A percentile compares a stretch with the other conserved stretches of the same genome.
Evolutionary conservation across 345 rosid species (phyloP).

Genomic region (Pelargonium nanum): DNA sequence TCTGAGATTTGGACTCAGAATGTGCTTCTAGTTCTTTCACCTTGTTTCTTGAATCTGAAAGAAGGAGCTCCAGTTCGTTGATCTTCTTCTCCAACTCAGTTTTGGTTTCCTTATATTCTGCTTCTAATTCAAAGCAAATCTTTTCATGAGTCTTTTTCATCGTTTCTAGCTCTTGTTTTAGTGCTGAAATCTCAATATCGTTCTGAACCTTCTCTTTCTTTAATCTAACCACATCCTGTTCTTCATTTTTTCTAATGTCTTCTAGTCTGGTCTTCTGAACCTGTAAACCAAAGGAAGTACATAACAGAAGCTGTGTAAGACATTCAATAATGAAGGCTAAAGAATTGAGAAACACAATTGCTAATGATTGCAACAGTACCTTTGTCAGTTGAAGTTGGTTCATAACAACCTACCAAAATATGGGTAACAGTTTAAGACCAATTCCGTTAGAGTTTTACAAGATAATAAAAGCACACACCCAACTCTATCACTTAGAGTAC

Average conservation of each 20-base stretch:
- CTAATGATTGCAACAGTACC: background rate
- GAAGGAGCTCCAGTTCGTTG: slow-evolving; percentile 43
- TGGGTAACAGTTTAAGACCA: background rate
- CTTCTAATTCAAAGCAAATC: slow-evolving; percentile 44
- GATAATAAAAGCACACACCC: slow-evolving; percentile 8
- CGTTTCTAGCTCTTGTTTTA: slow-evolving; percentile 53
- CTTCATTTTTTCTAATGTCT: slow-evolving; percentile 60
- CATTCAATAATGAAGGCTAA: background rate
- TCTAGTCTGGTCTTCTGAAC: slow-evolving; percentile 55
- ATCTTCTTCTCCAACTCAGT: slow-evolving; percentile 46
- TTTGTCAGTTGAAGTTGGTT: slow-evolving; percentile 1
- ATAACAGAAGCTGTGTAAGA: background rate
- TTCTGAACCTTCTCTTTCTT: slow-evolving; percentile 45
- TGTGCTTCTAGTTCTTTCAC: slow-evolving; percentile 69
- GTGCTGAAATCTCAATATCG: slow-evolving; percentile 46
- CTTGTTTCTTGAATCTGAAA: slow-evolving; percentile 42
- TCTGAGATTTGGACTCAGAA: slow-evolving; percentile 48
- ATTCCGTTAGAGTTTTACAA: slow-evolving; percentile 2
- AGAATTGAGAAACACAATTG: background rate
- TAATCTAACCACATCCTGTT: slow-evolving; percentile 38
- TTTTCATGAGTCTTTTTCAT: slow-evolving; percentile 44
- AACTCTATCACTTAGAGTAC: slow-evolving; percentile 23
- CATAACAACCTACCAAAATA: background rate
- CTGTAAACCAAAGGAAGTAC: slow-evolving; percentile 27
- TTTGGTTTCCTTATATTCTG: slow-evolving; percentile 39